phyloP scores from a whole-genome alignment of 371 early-diverging fungal genomes.

The Rhizopus arrhizus region DNA sequence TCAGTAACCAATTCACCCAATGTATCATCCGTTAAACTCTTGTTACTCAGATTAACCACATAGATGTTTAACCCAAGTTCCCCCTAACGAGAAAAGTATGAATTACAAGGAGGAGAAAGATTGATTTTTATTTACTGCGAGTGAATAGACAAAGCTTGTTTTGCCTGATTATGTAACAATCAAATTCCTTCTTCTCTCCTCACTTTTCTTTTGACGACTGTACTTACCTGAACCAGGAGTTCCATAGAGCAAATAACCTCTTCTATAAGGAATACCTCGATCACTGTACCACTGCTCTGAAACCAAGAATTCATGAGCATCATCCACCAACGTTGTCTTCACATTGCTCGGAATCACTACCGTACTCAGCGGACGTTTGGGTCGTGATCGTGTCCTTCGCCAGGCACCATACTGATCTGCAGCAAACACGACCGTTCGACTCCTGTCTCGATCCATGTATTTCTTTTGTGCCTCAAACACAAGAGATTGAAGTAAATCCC shows the following conservation, averaged over 20 bases:
- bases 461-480: slow-evolving; percentile 58
- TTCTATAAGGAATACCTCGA: slow-evolving; percentile 88
- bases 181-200: background rate
- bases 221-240: slow-evolving; percentile 69
- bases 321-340: slow-evolving; percentile 69
- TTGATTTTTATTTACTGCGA: slow-evolving; percentile 60
- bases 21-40: slow-evolving; percentile 89
- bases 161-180: slow-evolving; percentile 74
- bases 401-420: slow-evolving; percentile 71
- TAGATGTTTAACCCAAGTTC: slow-evolving; percentile 92
- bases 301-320: slow-evolving; percentile 75
- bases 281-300: slow-evolving; percentile 88
- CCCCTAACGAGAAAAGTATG: slow-evolving; percentile 44
- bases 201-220: background rate
- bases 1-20: slow-evolving; percentile 84
- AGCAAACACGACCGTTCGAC: slow-evolving; percentile 68
- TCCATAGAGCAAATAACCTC: slow-evolving; percentile 79
- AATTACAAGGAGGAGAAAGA: too few species aligned
- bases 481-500: slow-evolving; percentile 52
- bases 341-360: slow-evolving; percentile 67
- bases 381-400: slow-evolving; percentile 56
- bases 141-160: slow-evolving; percentile 92
- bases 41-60: slow-evolving; percentile 87
- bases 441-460: slow-evolving; percentile 61
- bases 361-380: slow-evolving; percentile 61